phyloP scores from a whole-genome alignment of 371 early-diverging fungal species.

The Syncephalis fuscata region DNA sequence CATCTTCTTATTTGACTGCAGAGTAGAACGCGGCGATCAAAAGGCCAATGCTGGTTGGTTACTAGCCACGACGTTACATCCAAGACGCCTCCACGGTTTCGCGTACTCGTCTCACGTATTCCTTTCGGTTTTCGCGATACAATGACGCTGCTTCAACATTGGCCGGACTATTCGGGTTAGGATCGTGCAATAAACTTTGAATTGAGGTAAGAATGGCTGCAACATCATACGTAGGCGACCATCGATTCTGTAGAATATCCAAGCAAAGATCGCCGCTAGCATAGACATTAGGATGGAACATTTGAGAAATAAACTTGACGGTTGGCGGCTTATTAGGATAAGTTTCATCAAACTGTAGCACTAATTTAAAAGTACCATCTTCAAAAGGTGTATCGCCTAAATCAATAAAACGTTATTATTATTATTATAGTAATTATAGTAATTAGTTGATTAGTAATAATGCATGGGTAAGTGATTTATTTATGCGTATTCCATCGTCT shows the following conservation, averaged over 20 bases:
- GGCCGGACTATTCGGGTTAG: slow-evolving; percentile 96
- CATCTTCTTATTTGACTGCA: too few relatives aligned
- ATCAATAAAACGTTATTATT: not conserved
- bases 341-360: slow-evolving; percentile 90
- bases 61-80: slow-evolving; percentile 20
- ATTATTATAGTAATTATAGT: too few relatives aligned
- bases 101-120: slow-evolving; percentile 84
- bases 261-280: slow-evolving; percentile 97
- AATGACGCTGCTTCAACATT: slow-evolving; percentile 96
- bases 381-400: slow-evolving; percentile 96
- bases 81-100: slow-evolving; percentile 91
- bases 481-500: too few relatives aligned
- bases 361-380: slow-evolving; percentile 97
- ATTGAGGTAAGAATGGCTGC: slow-evolving; percentile 93
- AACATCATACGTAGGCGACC: slow-evolving; percentile 96
- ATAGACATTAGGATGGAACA: slow-evolving; percentile 99
- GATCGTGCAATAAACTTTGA: slow-evolving; percentile 96
- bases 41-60: too few relatives aligned
- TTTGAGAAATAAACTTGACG: slow-evolving; percentile 90
- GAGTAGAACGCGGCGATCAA: too few relatives aligned
- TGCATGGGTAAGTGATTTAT: too few relatives aligned
- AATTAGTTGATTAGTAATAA: slow-evolving; percentile 2
- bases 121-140: slow-evolving; percentile 83
- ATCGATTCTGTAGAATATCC: slow-evolving; percentile 97
- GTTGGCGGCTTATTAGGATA: slow-evolving; percentile 99